Base-by-base conservation (phyloP, 768 basidiomycete genomes). In the Strobilomyces dryophilus region DNA sequence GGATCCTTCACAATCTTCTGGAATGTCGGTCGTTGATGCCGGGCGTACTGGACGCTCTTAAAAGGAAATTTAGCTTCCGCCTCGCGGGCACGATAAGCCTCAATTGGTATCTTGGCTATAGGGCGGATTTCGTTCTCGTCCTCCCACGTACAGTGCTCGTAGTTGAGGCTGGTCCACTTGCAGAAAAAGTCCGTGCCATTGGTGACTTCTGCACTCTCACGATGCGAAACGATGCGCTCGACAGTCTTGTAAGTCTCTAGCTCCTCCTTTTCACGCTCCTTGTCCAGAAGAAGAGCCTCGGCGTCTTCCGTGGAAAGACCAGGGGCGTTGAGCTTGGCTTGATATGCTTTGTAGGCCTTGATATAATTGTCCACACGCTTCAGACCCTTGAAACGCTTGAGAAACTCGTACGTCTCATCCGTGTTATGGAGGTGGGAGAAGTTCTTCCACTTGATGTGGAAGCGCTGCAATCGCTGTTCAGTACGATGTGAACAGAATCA, bases 351-450 rank as follows among this genome's bases (percentile, higher is more conserved):
- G 74, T 88, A 90, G 32, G 82, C 81, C 67, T 95, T 95, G 81
- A 99, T 97, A 72, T 98, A 99, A 72, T 99, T 98, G 74, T 98
- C 97, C 57, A 99, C 92, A 47, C 94, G 90, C 71, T 98, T 98
- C 61, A 97, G 78, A 26, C 97, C 97, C 67, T 86, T 90, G 81
- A 89, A 98, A 24, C 89, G 83, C 71, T 95, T 98, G 54, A 98
- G 76, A 71, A 95, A 98, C 66, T 93, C 87, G 75, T 98, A 97
- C 15, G 87, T 87, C 72, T 99, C 97, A 67, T 98, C 95, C n/a
- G 97, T 99, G 66, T 99, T 98, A 76, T 98, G 97, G 15, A 98
- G 79, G 68, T 98, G 95, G 10, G 94, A 97, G 71, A 94, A 98
- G 61, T 84, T 85, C 72, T 98, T 98, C 97, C 97, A 99, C 72